Evolutionary conservation across 108 stramenopile species (phyloP), one percentile per base, ranked within the genome.

Genomic region (Cyclotella choctawhatcheeana): DNA sequence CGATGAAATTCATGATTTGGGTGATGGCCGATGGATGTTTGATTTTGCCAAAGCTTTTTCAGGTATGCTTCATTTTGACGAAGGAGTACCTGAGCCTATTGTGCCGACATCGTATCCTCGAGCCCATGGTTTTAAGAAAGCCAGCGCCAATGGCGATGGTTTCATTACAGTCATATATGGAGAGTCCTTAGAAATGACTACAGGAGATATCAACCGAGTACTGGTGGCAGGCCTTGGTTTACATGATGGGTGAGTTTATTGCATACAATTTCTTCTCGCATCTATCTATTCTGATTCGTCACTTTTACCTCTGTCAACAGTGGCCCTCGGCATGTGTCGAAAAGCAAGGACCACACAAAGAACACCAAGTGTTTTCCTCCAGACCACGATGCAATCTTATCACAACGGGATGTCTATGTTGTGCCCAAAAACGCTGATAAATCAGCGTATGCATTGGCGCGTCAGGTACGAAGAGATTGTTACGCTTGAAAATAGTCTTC

Each of bases 1-100:
- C n/a, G 67, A 76, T 31, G 75, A 76, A 45, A 55, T 76, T 43
- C 75, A 76, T 34, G 61, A 69, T 69, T 69, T 76, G 33, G 63
- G 74, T 3, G 34, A 24, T 5, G 75, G 80, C 16, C 48, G 80
- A 47, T 81, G 80, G 80, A 25, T 81, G 7, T 53, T 81, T 27
- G 80, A 81, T 60, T 81, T 71, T 71, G 69, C 74, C 13, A 81
- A 69, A 47, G 74, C 73, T 1, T 51, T 75, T 13, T 81, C 80
- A 6, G 80, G 80, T 0, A 76, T 81, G 69, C 32, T 81, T 26
- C 80, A 76, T 56, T 81, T 81, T 60, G 75, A 72, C 16, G 54
- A 71, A 21, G 80, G 80, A 35, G 30, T 81, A 16, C 80, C 74
- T 12, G 45, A 37, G 58, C 80, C 80, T 10, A 71, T 76, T 48